Percentiles rank a stretch among this genome's conserved stretches.
Evolutionary conservation across 2,329 filamentous ascomycete species (phyloP).

Genomic region (Alternaria longipes): DNA sequence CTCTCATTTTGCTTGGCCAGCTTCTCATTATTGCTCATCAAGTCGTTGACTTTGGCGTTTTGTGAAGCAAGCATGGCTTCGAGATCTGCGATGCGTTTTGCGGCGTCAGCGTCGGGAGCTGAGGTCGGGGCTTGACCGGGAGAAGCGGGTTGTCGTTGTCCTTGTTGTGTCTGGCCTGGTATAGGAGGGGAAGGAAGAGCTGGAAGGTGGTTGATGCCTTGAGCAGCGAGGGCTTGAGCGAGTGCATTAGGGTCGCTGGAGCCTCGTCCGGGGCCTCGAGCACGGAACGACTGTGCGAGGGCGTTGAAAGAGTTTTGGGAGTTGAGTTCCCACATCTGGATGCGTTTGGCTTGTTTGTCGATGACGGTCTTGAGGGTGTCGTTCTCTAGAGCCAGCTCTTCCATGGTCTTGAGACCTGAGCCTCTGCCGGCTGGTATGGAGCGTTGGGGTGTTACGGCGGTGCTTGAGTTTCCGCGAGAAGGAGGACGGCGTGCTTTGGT

Average conservation of each 20-base stretch:
- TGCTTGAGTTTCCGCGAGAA: constrained; percentile 33
- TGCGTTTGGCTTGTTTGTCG: constrained; percentile 83
- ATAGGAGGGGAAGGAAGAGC: constrained; percentile 32
- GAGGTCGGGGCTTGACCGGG: not conserved
- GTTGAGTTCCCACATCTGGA: constrained; percentile 93
- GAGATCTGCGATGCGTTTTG: constrained; percentile 37
- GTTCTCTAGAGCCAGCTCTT: constrained; percentile 91
- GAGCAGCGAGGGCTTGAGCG: constrained; percentile 36
- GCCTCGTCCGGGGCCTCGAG: constrained; percentile 27
- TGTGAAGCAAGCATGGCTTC: constrained; percentile 39
- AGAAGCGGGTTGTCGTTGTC: constrained; percentile 1
- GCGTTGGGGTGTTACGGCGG: constrained; percentile 37
- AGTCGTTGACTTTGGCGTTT: constrained; percentile 51
- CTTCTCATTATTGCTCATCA: constrained; percentile 69
- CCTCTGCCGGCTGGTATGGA: constrained; percentile 46
- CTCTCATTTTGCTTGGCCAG: constrained; percentile 70
- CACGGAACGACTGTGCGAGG: constrained; percentile 78
- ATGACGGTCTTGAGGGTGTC: constrained; percentile 83
- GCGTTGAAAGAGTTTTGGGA: constrained; percentile 88
- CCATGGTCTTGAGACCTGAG: constrained; percentile 71
- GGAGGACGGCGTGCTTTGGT: constrained; percentile 49
- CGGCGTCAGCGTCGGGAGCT: constrained; percentile 19
- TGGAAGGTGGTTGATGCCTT: constrained; percentile 31
- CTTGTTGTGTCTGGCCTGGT: constrained; percentile 2
- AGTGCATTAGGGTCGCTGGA: constrained; percentile 39